These are phyloP conservation scores for Gymnopus androsaceus DNA, from an alignment of 1,284 basidiomycete species.

Conservation along the genomic window DNA sequence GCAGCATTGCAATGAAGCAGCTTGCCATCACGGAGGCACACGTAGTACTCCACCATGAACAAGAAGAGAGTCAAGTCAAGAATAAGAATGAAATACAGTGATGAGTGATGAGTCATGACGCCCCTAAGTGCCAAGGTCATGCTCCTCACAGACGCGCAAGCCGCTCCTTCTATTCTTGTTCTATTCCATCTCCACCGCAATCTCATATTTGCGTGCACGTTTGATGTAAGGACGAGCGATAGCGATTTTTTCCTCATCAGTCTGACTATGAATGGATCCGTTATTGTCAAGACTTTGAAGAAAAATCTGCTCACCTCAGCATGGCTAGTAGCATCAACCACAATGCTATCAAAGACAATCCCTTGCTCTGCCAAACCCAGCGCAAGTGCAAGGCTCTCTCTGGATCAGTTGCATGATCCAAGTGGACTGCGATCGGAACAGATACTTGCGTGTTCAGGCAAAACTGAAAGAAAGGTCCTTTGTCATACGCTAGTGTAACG, in stretches of 20 bases:
- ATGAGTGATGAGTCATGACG: no score
- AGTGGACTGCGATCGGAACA: slow-evolving; percentile 50
- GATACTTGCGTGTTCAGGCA: slow-evolving; percentile 48
- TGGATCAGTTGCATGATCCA: slow-evolving; percentile 51
- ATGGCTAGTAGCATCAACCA: slow-evolving; percentile 54
- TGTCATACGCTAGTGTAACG: slow-evolving; percentile 46
- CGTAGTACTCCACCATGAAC: no score
- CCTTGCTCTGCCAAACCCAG: slow-evolving; percentile 48
- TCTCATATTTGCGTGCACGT: slow-evolving; percentile 40
- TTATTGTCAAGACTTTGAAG: neutral
- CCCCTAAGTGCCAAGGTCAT: no score
- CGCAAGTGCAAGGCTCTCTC: slow-evolving; percentile 49
- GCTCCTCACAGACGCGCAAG: no score
- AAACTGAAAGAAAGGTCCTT: slow-evolving; percentile 48
- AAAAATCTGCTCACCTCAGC: slow-evolving; percentile 36
- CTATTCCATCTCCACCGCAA: slow-evolving; percentile 52
- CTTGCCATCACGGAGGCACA: no score
- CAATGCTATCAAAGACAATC: slow-evolving; percentile 51
- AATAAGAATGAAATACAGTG: no score
- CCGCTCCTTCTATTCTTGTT: slow-evolving; percentile 55
- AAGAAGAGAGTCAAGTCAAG: no score
- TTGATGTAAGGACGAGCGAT: slow-evolving; percentile 48
- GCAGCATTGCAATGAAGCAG: no score
- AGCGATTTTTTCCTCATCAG: slow-evolving; percentile 51
- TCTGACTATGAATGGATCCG: slow-evolving; percentile 27